Evolutionary conservation across 371 early-diverging fungal genomes (phyloP).

Genomic region (Syncephalastrum racemosum): DNA sequence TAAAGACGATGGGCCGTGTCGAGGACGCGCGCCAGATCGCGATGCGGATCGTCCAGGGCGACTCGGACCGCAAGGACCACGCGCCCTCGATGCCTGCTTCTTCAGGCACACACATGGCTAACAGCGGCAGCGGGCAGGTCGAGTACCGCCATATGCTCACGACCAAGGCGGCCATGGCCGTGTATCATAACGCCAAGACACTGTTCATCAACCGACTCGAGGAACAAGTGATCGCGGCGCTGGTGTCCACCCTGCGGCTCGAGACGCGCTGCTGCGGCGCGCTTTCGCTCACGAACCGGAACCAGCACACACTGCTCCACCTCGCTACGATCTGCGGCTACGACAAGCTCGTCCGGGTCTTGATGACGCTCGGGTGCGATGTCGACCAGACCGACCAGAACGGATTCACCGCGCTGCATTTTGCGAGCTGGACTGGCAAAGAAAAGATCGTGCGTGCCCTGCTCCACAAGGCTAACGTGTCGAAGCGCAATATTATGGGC

Average conservation of each 20-base stretch:
- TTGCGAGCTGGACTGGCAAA: slow-evolving; percentile 60
- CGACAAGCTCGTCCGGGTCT: slow-evolving; percentile 24
- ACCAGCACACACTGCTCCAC: slow-evolving; percentile 51
- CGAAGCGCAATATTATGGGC: slow-evolving; percentile 28
- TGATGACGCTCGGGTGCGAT: slow-evolving; percentile 38
- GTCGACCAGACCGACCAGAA: slow-evolving; percentile 44
- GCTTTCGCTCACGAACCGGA: slow-evolving; percentile 37
- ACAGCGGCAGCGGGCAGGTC: slow-evolving; percentile 8
- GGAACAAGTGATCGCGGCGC: slow-evolving; percentile 27
- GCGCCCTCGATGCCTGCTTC: slow-evolving; percentile 2
- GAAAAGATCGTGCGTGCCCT: slow-evolving; percentile 41
- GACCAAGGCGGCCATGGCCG: slow-evolving; percentile 25
- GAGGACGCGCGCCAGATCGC: slow-evolving; percentile 64
- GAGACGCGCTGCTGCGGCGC: slow-evolving; percentile 13
- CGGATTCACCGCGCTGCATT: slow-evolving; percentile 59
- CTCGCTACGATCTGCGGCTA: slow-evolving; percentile 51
- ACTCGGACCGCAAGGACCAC: slow-evolving; percentile 25
- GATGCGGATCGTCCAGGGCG: slow-evolving; percentile 66
- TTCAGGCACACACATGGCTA: slow-evolving; percentile 1
- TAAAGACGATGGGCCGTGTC: slow-evolving; percentile 65
- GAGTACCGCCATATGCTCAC: slow-evolving; percentile 25
- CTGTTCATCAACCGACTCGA: slow-evolving; percentile 32
- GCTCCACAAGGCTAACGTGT: slow-evolving; percentile 22
- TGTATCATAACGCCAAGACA: slow-evolving; percentile 38
- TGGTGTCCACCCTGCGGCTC: slow-evolving; percentile 22